These are phyloP conservation scores for Russula sp. DNA, from an alignment of 768 basidiomycete species.

Conservation along the genomic window DNA sequence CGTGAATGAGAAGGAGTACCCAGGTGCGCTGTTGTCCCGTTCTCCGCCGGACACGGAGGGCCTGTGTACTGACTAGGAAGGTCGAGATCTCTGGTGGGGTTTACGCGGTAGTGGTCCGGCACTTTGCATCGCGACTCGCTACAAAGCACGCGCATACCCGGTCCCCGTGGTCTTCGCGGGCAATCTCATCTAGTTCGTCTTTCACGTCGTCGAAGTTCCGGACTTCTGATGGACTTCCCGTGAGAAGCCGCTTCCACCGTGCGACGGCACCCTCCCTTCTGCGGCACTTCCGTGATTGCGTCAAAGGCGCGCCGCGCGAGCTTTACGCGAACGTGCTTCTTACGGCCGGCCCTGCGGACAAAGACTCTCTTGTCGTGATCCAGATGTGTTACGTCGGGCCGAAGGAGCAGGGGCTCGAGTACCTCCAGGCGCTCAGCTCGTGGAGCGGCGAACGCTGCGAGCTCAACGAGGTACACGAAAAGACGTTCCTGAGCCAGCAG, in stretches of 20 bases:
- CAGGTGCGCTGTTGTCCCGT: constrained; percentile 40
- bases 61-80: constrained; percentile 5
- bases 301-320: constrained; percentile 82
- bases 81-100: constrained; percentile 81
- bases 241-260: constrained; percentile 71
- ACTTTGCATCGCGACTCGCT: constrained; percentile 83
- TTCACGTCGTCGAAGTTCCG: not conserved
- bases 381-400: constrained; percentile 88
- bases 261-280: constrained; percentile 85
- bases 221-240: not conserved
- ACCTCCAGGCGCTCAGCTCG: constrained; percentile 76
- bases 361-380: constrained; percentile 82
- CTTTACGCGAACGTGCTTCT: constrained; percentile 87
- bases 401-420: constrained; percentile 64
- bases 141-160: constrained; percentile 83
- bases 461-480: constrained; percentile 86
- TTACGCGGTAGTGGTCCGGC: constrained; percentile 78
- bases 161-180: constrained; percentile 90
- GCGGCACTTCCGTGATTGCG: constrained; percentile 88
- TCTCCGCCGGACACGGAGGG: not conserved
- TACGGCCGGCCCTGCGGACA: constrained; percentile 80
- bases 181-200: constrained; percentile 80
- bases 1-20: constrained; percentile 63
- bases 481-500: constrained; percentile 85
- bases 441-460: constrained; percentile 87